Percentiles rank a stretch among this genome's conserved stretches.
Conservation (phyloP, 805 yeast species). For the Candida piceae region DNA sequence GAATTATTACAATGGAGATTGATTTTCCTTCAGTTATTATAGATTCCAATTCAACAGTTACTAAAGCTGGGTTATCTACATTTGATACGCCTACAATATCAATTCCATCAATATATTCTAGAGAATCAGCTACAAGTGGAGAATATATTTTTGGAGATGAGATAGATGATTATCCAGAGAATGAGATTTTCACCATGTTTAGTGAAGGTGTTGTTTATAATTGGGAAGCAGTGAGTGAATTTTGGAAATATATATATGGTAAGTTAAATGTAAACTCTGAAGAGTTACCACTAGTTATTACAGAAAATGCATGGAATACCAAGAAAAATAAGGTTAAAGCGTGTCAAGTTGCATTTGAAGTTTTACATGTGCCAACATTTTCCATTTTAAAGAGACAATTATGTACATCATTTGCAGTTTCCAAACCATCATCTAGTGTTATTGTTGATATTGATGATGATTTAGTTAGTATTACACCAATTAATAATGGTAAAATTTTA, state of each 20-base stretch:
- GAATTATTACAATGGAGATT: no score
- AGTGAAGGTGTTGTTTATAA: slow-evolving; percentile 65
- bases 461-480: slow-evolving; percentile 67
- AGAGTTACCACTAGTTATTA: slow-evolving; percentile 62
- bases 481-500: slow-evolving; percentile 68
- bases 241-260: slow-evolving; percentile 64
- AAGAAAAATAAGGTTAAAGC: slow-evolving; percentile 50
- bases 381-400: slow-evolving; percentile 73
- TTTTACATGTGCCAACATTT: slow-evolving; percentile 68
- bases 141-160: slow-evolving; percentile 33
- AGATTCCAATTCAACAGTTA: slow-evolving; percentile 59
- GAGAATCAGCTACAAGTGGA: slow-evolving; percentile 24
- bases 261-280: slow-evolving; percentile 44
- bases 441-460: slow-evolving; percentile 78
- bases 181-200: slow-evolving; percentile 53
- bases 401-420: slow-evolving; percentile 72
- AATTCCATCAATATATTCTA: slow-evolving; percentile 52
- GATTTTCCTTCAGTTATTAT: slow-evolving; percentile 59
- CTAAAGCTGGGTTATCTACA: slow-evolving; percentile 67
- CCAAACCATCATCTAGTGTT: slow-evolving; percentile 65
- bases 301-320: slow-evolving; percentile 62
- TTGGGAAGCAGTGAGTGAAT: slow-evolving; percentile 62
- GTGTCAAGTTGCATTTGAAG: slow-evolving; percentile 71
- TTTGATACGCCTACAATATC: slow-evolving; percentile 58
- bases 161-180: slow-evolving; percentile 38